These are phyloP conservation scores for Ilex asprella DNA, from an alignment of 257 asterid genomes.

Conservation along the genomic window DNA sequence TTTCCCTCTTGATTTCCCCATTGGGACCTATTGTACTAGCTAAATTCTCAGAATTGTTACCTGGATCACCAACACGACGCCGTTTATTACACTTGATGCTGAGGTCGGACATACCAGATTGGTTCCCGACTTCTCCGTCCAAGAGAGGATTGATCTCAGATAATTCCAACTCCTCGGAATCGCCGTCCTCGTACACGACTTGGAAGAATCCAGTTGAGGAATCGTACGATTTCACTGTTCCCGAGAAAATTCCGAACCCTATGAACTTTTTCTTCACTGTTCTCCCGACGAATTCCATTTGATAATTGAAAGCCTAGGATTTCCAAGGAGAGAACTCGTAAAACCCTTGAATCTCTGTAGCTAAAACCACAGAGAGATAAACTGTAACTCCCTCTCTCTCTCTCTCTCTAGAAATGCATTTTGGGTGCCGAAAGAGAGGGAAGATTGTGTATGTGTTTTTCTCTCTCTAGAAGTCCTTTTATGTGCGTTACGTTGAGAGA, in stretches of 20 bases:
- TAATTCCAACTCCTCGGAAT: constrained; percentile 55
- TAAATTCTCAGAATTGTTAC: constrained; percentile 28
- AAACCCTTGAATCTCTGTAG: too few relatives aligned
- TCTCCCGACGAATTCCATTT: constrained; percentile 72
- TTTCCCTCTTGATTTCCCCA: constrained; percentile 11
- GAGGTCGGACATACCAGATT: constrained; percentile 14
- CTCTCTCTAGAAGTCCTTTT: too few relatives aligned
- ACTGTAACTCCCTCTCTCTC: too few relatives aligned
- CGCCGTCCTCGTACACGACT: constrained; percentile 70
- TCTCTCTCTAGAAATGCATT: too few relatives aligned
- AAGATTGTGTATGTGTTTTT: too few relatives aligned
- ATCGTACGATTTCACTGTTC: constrained; percentile 50
- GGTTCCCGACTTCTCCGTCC: constrained; percentile 18
- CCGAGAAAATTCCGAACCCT: constrained; percentile 41
- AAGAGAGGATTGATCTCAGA: constrained; percentile 32
- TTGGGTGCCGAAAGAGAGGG: too few relatives aligned
- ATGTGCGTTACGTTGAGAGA: too few relatives aligned
- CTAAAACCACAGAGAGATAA: too few relatives aligned
- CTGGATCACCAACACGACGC: constrained; percentile 28
- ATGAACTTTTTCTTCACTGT: constrained; percentile 51
- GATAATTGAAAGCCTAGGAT: constrained; percentile 10
- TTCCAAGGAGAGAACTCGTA: neutral
- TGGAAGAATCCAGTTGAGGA: constrained; percentile 35
- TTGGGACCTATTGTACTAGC: constrained; percentile 22
- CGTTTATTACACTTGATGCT: constrained; percentile 33